Evolutionary conservation across 2,329 filamentous ascomycete species (phyloP), one percentile per base, ranked within the genome.

Genomic region (Biscogniauxia mediterranea): DNA sequence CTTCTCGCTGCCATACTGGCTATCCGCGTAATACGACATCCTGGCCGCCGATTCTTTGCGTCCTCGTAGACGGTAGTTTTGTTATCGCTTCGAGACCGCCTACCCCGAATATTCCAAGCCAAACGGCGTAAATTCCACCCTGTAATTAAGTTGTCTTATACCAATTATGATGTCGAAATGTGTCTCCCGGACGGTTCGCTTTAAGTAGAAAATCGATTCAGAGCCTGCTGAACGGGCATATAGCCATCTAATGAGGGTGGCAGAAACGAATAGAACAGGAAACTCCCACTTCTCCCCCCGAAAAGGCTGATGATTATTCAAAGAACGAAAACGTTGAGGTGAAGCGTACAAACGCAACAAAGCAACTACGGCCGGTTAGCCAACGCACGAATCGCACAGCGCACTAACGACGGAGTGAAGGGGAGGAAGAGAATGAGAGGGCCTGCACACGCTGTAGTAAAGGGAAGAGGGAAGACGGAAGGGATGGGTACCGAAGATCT

Each of bases 211-310:
- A 66, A 59, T 68, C 65, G 65, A 78, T 82, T 84, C 82, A 84
- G 81, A 83, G 76, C 81, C 81, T 79, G 81, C 81, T 84, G 81
- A 83, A 83, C 68, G 70, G 69, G 69, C 70, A 68, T 70, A 66
- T 62, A 69, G 69, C 69, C 72, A 74, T 76, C 61, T 53, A 68
- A 67, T 57, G 52, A 51, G 53, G 25, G 53, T 52, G 59, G 52
- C 32, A 46, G 52, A 25, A 50, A 54, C 53, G 17, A 50, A 32
- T 38, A 54, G 17, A 50, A 32, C 46, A 54, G 46, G 28, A 26
- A 50, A 46, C 53, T 52, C 56, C 51, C 52, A 46, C 54, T 54
- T 46, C 57, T 59, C 56, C 54, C 56, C 32, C 25, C 52, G 51
- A 58, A 59, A 51, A 54, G 25, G 54, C 57, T 32, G 42, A 26